Evolutionary conservation across 2,329 filamentous ascomycete species (phyloP), one percentile per base, ranked within the genome.

Genomic region (Aureobasidium vineae): DNA sequence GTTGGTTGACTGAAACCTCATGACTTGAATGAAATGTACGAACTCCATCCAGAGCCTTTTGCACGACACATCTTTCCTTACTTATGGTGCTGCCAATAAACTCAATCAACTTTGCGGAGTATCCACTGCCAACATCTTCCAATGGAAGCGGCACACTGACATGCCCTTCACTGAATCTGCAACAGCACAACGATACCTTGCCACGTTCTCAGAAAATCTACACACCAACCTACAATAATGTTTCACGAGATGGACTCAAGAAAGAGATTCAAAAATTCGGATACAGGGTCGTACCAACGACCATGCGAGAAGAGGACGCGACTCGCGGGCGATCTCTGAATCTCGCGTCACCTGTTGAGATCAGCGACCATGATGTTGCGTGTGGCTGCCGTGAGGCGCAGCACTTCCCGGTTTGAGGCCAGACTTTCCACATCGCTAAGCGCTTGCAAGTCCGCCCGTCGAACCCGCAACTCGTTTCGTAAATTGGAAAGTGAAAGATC

Each of bases 371-470:
- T 47, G 41, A 49, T 61, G 57, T 2, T 61, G n/a, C n/a, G 54
- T 49, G 57, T 61, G 54, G 54, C 54, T 45, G 40, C 57, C 41
- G 31, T 61, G 57, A 47, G 57, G 57, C 57, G 57, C 57, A 61
- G 57, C 57, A 49, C 41, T 47, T 19, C 36, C 41, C 28, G 13
- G 28, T 61, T 61, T 16, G 49, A 43, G 57, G 40, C 26, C 56
- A 59, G 38, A 26, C 38, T 59, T 61, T 61, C 28, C 41, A 16
- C 56, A 45, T 56, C 33, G 49, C 49, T 52, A 52, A 52, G n/a
- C 57, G 40, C 54, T 59, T 33, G 54, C 54, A 45, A 45, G 38
- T 59, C 38, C 54, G 31, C 38, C 54, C 54, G 54, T 26, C 19
- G 16, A 52, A 52, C 40, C 38, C 40, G 54, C 54, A 59, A 59